phyloP scores from a whole-genome alignment of 2,329 filamentous ascomycete species.

The Epicoccum nigrum region DNA sequence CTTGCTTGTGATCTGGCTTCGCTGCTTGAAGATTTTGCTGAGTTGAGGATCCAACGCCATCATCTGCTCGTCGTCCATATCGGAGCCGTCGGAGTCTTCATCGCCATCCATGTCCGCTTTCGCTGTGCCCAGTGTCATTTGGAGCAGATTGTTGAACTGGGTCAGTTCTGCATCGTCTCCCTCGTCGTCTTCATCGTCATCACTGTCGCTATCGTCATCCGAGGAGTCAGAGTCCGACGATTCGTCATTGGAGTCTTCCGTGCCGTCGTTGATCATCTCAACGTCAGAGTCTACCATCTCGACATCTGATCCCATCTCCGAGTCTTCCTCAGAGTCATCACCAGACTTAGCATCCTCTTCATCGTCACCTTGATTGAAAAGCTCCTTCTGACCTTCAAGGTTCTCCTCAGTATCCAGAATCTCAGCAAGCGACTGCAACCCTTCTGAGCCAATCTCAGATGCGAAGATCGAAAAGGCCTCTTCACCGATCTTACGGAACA shows the following conservation, averaged over 20 bases:
- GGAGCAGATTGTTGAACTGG: conserved; percentile 77
- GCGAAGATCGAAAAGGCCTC: conserved; percentile 88
- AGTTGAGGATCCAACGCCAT: conserved; percentile 84
- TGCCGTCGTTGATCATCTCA: conserved; percentile 32
- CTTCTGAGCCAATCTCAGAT: conserved; percentile 72
- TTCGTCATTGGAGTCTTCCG: conserved; percentile 32
- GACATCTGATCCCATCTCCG: conserved; percentile 53
- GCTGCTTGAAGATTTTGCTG: conserved; percentile 81
- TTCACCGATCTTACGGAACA: conserved; percentile 85
- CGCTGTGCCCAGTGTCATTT: conserved; percentile 73
- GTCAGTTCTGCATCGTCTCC: conserved; percentile 60
- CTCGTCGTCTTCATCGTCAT: conserved; percentile 51
- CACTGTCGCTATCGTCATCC: conserved; percentile 30
- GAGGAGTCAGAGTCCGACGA: conserved; percentile 26
- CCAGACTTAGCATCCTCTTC: conserved; percentile 52
- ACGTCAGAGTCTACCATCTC: conserved; percentile 49
- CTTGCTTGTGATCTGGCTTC: conserved; percentile 67
- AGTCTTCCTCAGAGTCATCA: conserved; percentile 55
- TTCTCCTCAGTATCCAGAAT: conserved; percentile 82
- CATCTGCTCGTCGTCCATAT: conserved; percentile 98
- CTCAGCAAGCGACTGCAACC: conserved; percentile 70
- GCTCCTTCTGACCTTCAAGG: conserved; percentile 78
- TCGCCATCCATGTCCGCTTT: conserved; percentile 63
- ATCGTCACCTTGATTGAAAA: conserved; percentile 71
- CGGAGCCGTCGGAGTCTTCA: conserved; percentile 67